These are phyloP conservation scores for Nakazawaea ambrosiae DNA, from an alignment of 805 yeast genomes.

Conservation along the genomic window DNA sequence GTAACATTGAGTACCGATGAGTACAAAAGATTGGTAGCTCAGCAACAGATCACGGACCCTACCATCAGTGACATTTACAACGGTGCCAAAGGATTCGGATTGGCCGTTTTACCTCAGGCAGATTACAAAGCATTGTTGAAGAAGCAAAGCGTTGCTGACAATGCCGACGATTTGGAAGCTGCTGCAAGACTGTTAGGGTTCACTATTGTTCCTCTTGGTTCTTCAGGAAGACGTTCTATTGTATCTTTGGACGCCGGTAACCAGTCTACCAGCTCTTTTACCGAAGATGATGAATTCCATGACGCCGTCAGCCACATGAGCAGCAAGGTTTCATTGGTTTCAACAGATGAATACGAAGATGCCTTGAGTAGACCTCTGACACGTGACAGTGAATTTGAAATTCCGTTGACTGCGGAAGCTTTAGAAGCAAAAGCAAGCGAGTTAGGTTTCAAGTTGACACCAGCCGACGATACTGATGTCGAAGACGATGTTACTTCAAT, in stretches of 20 bases:
- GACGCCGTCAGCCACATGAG: conserved; percentile 12
- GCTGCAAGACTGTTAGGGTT: conserved; percentile 9
- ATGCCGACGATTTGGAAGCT: conserved; percentile 4
- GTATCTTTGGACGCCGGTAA: background rate
- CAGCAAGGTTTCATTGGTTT: conserved; percentile 11
- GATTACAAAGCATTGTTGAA: conserved; percentile 32
- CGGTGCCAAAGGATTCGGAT: conserved; percentile 32
- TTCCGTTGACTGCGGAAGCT: conserved; percentile 22
- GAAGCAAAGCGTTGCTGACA: conserved; percentile 10
- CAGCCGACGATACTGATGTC: conserved; percentile 16
- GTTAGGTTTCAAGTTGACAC: conserved; percentile 27
- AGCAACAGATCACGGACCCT: conserved; percentile 8
- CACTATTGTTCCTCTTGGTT: conserved; percentile 6
- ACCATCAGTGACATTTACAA: conserved; percentile 11
- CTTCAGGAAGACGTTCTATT: background rate
- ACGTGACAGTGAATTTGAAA: conserved; percentile 9
- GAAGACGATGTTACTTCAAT: conserved; percentile 17
- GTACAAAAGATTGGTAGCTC: conserved; percentile 10
- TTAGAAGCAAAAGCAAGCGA: conserved; percentile 26
- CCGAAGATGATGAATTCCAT: conserved; percentile 12
- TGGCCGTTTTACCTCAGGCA: conserved; percentile 36
- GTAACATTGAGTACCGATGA: conserved; percentile 11
- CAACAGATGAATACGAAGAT: conserved; percentile 10
- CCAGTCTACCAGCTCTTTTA: conserved; percentile 1
- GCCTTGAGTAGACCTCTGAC: conserved; percentile 12